A percentile compares a stretch with the other conserved stretches of the same genome.
Evolutionary conservation across 345 rosid genomes (phyloP).

Genomic region (Eutrema yunnanense): DNA sequence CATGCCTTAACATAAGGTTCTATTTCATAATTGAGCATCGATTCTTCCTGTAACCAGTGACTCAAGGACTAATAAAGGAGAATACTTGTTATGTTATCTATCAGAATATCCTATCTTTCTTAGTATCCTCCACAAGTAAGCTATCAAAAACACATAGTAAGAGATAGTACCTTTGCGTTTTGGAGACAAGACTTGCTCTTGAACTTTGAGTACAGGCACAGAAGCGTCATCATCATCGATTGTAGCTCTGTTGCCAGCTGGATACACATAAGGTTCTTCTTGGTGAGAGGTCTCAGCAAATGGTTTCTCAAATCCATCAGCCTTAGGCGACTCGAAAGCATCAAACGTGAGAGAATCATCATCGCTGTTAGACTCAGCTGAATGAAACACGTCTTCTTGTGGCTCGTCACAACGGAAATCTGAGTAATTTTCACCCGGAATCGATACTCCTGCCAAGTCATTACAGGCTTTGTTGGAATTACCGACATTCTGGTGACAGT

Average conservation of each 20-base stretch:
- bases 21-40: neutral
- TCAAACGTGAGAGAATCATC: constrained; percentile 24
- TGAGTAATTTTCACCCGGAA: neutral
- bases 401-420: constrained; percentile 14
- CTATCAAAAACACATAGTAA: neutral
- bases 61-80: neutral
- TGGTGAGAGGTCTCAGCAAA: constrained; percentile 1
- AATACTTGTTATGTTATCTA: neutral
- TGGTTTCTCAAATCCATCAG: constrained; percentile 20
- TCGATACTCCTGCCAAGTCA: constrained; percentile 4
- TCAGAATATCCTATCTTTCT: neutral
- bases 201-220: constrained; percentile 1
- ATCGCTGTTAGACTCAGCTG: neutral
- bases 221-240: neutral
- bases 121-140: neutral
- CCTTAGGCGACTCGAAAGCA: constrained; percentile 19
- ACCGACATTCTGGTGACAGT: neutral
- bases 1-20: neutral
- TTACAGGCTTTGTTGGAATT: constrained; percentile 14
- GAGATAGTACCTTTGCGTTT: constrained; percentile 28
- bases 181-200: constrained; percentile 4
- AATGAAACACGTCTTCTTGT: constrained; percentile 16
- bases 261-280: neutral
- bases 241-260: neutral
- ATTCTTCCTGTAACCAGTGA: neutral